Evolutionary conservation across 2,329 filamentous ascomycete species (phyloP).

Genomic region (Gliomastix tumulicola): DNA sequence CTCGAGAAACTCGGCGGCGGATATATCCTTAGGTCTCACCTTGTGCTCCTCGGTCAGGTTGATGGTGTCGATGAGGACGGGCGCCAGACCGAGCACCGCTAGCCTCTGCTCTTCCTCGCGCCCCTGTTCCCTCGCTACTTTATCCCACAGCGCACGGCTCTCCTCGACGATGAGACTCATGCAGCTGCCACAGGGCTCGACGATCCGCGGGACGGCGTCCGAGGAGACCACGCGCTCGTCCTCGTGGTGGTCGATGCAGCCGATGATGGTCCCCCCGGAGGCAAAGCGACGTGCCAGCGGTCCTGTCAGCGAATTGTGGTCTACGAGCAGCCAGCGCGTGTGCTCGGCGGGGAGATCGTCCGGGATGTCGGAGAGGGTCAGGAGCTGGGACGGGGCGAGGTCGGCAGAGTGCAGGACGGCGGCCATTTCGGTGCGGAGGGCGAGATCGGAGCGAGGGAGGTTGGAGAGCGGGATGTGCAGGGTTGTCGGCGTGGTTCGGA

Average conservation of each 20-base stretch:
- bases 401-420: constrained; percentile 57
- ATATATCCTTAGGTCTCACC: constrained; percentile 54
- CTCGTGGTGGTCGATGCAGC: constrained; percentile 73
- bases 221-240: constrained; percentile 54
- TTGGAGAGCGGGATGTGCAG: constrained; percentile 70
- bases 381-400: constrained; percentile 52
- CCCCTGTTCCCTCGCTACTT: constrained; percentile 20
- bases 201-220: constrained; percentile 47
- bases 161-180: constrained; percentile 61
- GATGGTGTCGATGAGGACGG: constrained; percentile 67
- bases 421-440: constrained; percentile 65
- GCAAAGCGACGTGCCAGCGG: constrained; percentile 45
- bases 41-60: constrained; percentile 58
- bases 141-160: constrained; percentile 50
- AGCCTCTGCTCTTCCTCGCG: constrained; percentile 46
- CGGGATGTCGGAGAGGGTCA: constrained; percentile 51
- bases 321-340: constrained; percentile 67
- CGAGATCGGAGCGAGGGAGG: constrained; percentile 59
- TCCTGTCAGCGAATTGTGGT: constrained; percentile 71
- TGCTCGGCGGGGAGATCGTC: constrained; percentile 40
- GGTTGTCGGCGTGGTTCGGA: constrained; percentile 50
- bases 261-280: constrained; percentile 43
- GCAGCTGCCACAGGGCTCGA: constrained; percentile 66
- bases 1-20: constrained; percentile 53
- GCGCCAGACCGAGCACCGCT: constrained; percentile 60